Evolutionary conservation across 306 rosid genomes (phyloP), one percentile per base, ranked within the genome.

Genomic region (Fragaria ananassa): DNA sequence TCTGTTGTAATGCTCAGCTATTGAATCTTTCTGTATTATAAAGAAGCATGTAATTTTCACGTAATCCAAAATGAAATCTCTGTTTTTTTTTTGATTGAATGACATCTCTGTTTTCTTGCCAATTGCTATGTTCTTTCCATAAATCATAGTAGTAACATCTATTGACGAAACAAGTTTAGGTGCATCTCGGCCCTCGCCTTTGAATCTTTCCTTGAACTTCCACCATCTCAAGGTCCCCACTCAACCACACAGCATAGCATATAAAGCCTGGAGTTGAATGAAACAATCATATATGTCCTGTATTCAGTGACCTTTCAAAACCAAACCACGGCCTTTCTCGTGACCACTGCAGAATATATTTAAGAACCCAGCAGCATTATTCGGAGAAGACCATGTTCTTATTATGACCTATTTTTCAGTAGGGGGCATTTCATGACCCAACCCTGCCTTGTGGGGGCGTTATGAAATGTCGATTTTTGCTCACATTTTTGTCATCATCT

Each of bases 11-110:
- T 64, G 9, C 47, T 80, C 65, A 64, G 39, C 50, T 58, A 75
- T 71, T 65, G 79, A 35, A 49, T 39, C 11, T 13, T 54, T 53
- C 61, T 78, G 83, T 71, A 62, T 66, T n/a, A 63, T 74, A 75
- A 57, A 80, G 81, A 76, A 65, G 60, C 54, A 70, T 78, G 47
- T 74, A 60, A 47, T n/a, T 64, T 70, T 79, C 47, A 31, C 35
- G 62, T 75, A 49, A 47, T 81, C 79, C 76, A 72, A 70, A 74
- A 37, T 54, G 49, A 45, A 8, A 17, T 53, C 68, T 73, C 62
- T 58, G 2, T 9, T 21, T 23, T 56, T 31, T 31, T 29, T 29
- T 68, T 39, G 61, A 9, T 10, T 54, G 35, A 31, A 31, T 31
- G 35, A 31, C 35, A 31, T 31, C 35, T 31, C 35, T 57, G 4